Conservation (phyloP, 805 yeast species). For the Suhomyces canberraensis region DNA sequence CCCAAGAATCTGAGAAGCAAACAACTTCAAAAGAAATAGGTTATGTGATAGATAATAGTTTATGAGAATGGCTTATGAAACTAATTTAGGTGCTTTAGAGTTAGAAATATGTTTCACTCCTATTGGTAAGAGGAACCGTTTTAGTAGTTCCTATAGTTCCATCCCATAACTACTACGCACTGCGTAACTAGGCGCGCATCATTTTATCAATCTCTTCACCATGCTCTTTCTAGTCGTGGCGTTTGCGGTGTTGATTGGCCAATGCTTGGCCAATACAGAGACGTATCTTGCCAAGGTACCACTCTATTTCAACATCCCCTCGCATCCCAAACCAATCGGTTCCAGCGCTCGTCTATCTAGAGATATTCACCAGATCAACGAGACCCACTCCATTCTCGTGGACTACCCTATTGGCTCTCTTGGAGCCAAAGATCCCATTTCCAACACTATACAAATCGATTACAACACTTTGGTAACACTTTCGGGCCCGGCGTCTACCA, state of each 20-base stretch:
- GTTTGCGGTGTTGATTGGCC: not conserved
- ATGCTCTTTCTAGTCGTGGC: not conserved
- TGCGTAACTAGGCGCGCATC: not conserved
- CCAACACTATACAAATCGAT: slow-evolving; percentile 4
- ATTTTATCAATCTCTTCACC: not conserved
- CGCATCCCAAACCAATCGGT: slow-evolving; percentile 8
- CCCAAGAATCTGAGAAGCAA: too few species aligned
- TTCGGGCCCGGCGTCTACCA: not conserved
- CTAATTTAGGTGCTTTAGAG: too few species aligned
- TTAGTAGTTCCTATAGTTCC: too few species aligned
- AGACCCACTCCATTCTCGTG: slow-evolving; percentile 18
- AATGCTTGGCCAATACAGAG: slow-evolving; percentile 36
- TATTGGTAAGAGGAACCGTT: too few species aligned
- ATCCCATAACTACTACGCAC: too few species aligned
- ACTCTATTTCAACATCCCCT: slow-evolving; percentile 32
- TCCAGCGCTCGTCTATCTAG: not conserved
- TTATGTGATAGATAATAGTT: too few species aligned
- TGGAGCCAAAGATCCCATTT: not conserved
- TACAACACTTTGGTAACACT: slow-evolving; percentile 6
- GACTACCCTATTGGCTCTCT: slow-evolving; percentile 26
- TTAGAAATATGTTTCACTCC: too few species aligned
- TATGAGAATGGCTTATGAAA: too few species aligned
- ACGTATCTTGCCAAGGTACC: slow-evolving; percentile 30
- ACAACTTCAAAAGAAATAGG: too few species aligned
- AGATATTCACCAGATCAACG: slow-evolving; percentile 14